A percentile compares a stretch with the other conserved stretches of the same genome.
Conservation (phyloP, 495 filamentous ascomycete species). For the Penicillium flavigenum region DNA sequence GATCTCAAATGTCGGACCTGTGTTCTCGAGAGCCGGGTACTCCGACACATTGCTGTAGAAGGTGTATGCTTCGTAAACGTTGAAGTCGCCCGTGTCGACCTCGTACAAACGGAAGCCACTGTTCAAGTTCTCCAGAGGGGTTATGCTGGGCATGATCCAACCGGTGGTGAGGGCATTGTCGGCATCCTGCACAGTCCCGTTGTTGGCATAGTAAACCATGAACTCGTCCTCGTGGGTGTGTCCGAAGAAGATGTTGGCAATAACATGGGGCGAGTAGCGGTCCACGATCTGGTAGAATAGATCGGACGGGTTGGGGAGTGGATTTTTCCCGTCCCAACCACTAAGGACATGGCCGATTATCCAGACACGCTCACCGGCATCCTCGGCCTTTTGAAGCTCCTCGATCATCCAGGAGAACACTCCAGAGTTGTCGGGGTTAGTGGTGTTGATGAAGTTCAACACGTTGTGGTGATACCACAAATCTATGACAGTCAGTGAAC, state of each 20-base stretch:
- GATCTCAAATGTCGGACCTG: conserved; percentile 46
- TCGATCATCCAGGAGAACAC: conserved; percentile 51
- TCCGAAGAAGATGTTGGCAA: conserved; percentile 56
- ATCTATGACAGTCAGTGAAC: conserved; percentile 37
- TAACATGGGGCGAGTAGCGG: conserved; percentile 55
- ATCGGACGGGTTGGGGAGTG: conserved; percentile 50
- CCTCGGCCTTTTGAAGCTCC: conserved; percentile 54
- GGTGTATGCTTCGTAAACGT: conserved; percentile 52
- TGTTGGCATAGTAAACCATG: conserved; percentile 53
- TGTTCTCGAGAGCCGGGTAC: conserved; percentile 34
- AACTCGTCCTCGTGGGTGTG: conserved; percentile 58
- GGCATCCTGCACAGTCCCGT: conserved; percentile 41
- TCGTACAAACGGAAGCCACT: conserved; percentile 55
- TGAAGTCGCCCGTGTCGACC: conserved; percentile 54
- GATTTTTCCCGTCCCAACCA: conserved; percentile 53
- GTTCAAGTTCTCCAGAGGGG: conserved; percentile 55
- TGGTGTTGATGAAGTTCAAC: conserved; percentile 47
- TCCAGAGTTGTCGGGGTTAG: conserved; percentile 51
- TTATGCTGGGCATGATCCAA: conserved; percentile 55
- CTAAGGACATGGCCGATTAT: conserved; percentile 54
- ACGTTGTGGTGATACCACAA: conserved; percentile 52
- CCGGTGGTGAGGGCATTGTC: conserved; percentile 44
- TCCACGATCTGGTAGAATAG: conserved; percentile 58
- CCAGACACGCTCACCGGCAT: conserved; percentile 53
- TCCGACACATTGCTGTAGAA: conserved; percentile 52